A percentile compares a stretch with the other conserved stretches of the same genome.
These are phyloP conservation scores for Dioszegia aurantiaca DNA, from an alignment of 768 basidiomycete species.

Conservation along the genomic window DNA sequence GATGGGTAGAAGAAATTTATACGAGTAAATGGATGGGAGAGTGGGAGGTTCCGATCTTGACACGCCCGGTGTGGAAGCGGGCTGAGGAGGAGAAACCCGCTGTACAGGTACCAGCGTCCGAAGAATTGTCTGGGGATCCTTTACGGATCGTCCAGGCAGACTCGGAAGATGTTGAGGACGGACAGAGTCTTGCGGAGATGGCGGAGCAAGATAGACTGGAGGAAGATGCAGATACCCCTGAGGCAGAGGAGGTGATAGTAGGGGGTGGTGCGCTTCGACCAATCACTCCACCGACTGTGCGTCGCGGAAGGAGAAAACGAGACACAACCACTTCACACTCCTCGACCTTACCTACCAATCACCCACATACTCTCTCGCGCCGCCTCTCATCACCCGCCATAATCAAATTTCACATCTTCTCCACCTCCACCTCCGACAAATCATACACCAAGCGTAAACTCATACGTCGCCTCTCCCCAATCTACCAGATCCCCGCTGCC, in stretches of 20 bases:
- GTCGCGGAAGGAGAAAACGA: no score
- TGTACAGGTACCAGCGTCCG: not conserved
- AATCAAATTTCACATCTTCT: slow-evolving; percentile 32
- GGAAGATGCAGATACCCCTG: slow-evolving; percentile 1
- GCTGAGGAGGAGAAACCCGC: not conserved
- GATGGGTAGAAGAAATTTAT: slow-evolving; percentile 25
- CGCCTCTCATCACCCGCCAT: slow-evolving; percentile 13
- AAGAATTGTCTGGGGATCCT: not conserved
- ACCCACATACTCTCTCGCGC: slow-evolving; percentile 12
- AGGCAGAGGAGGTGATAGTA: no score
- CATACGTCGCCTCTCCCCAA: slow-evolving; percentile 18
- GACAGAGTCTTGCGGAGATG: slow-evolving; percentile 16
- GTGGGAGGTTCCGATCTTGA: slow-evolving; percentile 20
- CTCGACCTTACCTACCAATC: not conserved
- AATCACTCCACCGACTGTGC: no score
- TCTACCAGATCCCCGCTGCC: slow-evolving; percentile 12
- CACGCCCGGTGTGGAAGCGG: slow-evolving; percentile 16
- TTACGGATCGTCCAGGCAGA: no score
- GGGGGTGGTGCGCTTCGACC: no score
- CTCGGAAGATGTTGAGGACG: slow-evolving; percentile 15
- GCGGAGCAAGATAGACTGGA: slow-evolving; percentile 17
- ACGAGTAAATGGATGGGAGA: slow-evolving; percentile 30
- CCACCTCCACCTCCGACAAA: slow-evolving; percentile 15
- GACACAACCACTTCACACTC: not conserved
- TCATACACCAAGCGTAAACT: slow-evolving; percentile 16